Percentiles rank a stretch among this genome's conserved stretches.
phyloP scores from a whole-genome alignment of 352 stramenopile species.

The Aphanomyces invadans region DNA sequence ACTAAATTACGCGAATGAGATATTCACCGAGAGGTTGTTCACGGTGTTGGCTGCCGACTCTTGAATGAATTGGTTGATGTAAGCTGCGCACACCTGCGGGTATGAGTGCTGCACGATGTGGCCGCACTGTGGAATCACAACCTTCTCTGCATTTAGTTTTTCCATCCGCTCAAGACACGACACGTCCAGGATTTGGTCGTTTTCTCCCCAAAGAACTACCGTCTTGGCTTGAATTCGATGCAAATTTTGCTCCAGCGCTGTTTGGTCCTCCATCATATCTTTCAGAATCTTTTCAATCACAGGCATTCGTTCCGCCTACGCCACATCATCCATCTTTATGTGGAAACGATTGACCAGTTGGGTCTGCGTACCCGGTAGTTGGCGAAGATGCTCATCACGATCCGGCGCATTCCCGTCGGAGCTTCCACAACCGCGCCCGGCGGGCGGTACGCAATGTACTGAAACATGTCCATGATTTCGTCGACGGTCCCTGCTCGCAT shows the following conservation, averaged over 20 bases:
- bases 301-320: conserved; percentile 40
- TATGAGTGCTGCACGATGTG: conserved; percentile 63
- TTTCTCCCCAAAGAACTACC: conserved; percentile 62
- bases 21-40: too few relatives aligned
- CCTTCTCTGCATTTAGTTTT: conserved; percentile 28
- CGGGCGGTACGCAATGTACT: conserved; percentile 35
- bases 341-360: background rate
- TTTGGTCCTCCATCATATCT: conserved; percentile 43
- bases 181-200: conserved; percentile 65
- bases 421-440: conserved; percentile 1
- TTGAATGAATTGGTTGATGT: conserved; percentile 55
- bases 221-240: conserved; percentile 47
- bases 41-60: too few relatives aligned
- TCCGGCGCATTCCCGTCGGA: background rate
- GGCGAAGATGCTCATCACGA: conserved; percentile 15
- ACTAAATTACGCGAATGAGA: too few relatives aligned
- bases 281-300: conserved; percentile 55
- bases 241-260: conserved; percentile 57
- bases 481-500: conserved; percentile 48
- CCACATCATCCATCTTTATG: too few relatives aligned
- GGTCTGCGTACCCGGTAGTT: conserved; percentile 31
- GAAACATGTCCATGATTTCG: conserved; percentile 51
- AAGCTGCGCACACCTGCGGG: conserved; percentile 38
- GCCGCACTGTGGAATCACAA: conserved; percentile 55
- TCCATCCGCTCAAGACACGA: conserved; percentile 57